Evolutionary conservation across 179 eudicot species (phyloP).

Genomic region (Sideroxylon spinosum): DNA sequence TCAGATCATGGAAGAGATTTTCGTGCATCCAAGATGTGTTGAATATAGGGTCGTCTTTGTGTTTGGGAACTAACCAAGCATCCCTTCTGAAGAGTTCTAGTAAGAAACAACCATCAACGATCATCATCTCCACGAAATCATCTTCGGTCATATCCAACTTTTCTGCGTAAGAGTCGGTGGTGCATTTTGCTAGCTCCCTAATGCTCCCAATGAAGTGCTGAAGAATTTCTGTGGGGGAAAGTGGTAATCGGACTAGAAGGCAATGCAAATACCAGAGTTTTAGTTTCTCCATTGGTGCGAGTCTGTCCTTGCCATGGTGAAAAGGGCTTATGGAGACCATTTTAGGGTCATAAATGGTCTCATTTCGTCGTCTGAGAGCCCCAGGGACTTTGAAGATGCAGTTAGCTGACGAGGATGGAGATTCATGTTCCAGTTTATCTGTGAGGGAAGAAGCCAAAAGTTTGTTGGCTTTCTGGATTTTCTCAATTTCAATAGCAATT

Average conservation of each 20-base stretch:
- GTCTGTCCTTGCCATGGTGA: no score
- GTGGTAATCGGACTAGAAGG: no score
- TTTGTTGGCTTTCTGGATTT: not conserved
- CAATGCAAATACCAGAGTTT: no score
- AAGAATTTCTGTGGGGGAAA: no score
- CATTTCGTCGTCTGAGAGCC: not conserved
- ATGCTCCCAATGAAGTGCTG: no score
- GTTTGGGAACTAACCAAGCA: not conserved
- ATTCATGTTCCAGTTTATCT: not conserved
- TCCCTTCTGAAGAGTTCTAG: slow-evolving; percentile 7
- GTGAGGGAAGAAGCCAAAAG: not conserved
- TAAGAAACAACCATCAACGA: slow-evolving; percentile 8
- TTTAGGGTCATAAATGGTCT: slow-evolving; percentile 4
- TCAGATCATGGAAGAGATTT: slow-evolving; percentile 9
- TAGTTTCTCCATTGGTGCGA: no score
- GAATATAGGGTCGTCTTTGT: slow-evolving; percentile 8
- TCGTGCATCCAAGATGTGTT: not conserved
- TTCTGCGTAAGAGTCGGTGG: no score
- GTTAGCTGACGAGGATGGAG: slow-evolving; percentile 1
- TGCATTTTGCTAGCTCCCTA: no score
- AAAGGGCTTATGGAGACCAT: not conserved
- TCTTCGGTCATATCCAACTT: no score
- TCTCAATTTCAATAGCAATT: not conserved
- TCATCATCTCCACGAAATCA: not conserved
- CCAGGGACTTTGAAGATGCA: not conserved